Base-by-base conservation (phyloP, 2,329 filamentous ascomycete species). In the Lachnellula willkommii region DNA sequence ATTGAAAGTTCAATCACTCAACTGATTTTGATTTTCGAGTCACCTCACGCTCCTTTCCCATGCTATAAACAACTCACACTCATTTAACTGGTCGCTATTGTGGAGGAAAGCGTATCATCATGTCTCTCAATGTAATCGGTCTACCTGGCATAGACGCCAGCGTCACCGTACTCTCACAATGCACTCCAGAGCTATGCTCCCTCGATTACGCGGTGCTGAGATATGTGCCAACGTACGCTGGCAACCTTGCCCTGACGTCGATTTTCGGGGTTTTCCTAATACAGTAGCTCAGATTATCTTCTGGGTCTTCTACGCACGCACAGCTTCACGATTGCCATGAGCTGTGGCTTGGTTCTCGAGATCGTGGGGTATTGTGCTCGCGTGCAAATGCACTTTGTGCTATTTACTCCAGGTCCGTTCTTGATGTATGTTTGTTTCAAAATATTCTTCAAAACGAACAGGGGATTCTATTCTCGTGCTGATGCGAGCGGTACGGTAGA, bases 331-430 rank as follows among this genome's bases (percentile, higher is more conserved):
- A 61, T 77, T 14, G 75, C 77, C 45, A 78, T 87, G 71, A 56
- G 73, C 1, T 69, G 77, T 1, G 84, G 84, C 3, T 71, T 79
- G 24, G 40, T 77, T 35, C 72, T 75, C 35, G 83, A 87, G 68
- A 68, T 83, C 32, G 66, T 81, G 1, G 83, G 83, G 8, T 85
- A 85, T 63, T 70, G 74, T 12, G 81, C 79, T 2, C 74, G 60
- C 9, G 39, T 65, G 6, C 40, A 52, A n/a, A 64, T 68, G 58
- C 59, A 63, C 20, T 54, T 56, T 35, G 58, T 61, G 47, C 45
- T 60, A 14, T 67, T 66, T 42, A 28, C 43, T 8, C 12, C 46
- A 0, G 57, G 56, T n/a, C 59, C 59, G 9, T 66, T 66, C 40
- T 28, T 65, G 17, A 50, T 65, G 64, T 65, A 53, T 43, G 60